Conservation (phyloP, 768 basidiomycete genomes). For the Albatrellus ellisii region DNA sequence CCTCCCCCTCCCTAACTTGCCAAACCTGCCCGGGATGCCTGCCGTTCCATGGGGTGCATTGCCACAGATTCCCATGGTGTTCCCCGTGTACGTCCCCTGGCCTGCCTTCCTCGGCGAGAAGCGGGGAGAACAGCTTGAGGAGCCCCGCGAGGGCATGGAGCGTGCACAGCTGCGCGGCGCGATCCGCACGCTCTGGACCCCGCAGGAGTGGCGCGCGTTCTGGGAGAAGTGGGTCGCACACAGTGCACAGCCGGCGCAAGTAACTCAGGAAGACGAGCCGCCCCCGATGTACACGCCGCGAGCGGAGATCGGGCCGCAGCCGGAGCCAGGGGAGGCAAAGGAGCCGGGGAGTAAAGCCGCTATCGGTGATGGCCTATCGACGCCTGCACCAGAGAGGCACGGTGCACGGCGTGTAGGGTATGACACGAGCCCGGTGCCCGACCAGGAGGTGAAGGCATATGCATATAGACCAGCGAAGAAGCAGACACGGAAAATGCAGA, state of each 20-base stretch:
- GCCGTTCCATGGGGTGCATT: slow-evolving; percentile 27
- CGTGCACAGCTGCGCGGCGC: slow-evolving; percentile 17
- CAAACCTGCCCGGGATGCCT: slow-evolving; percentile 38
- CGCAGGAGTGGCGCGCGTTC: slow-evolving; percentile 49
- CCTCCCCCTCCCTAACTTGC: slow-evolving; percentile 23
- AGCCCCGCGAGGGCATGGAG: slow-evolving; percentile 14
- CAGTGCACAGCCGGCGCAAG: slow-evolving; percentile 32
- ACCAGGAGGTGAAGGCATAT: slow-evolving; percentile 57
- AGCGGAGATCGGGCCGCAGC: slow-evolving; percentile 14
- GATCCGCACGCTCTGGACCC: slow-evolving; percentile 19
- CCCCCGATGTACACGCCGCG: slow-evolving; percentile 68
- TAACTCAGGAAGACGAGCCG: slow-evolving; percentile 35
- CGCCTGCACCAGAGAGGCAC: slow-evolving; percentile 22
- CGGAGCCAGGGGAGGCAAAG: slow-evolving; percentile 5
- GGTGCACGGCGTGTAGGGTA: slow-evolving; percentile 27
- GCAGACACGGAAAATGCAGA: slow-evolving; percentile 32
- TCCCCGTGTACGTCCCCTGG: slow-evolving; percentile 66
- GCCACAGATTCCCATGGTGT: slow-evolving; percentile 64
- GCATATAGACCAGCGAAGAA: slow-evolving; percentile 43
- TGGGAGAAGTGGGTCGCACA: slow-evolving; percentile 67
- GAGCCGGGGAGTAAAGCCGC: not conserved
- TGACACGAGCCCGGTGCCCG: slow-evolving; percentile 33
- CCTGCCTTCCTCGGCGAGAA: slow-evolving; percentile 48
- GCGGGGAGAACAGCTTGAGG: slow-evolving; percentile 18
- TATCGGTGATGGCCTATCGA: slow-evolving; percentile 12